Conservation (phyloP, 1,284 basidiomycete species). For the Flammula alnicola region DNA sequence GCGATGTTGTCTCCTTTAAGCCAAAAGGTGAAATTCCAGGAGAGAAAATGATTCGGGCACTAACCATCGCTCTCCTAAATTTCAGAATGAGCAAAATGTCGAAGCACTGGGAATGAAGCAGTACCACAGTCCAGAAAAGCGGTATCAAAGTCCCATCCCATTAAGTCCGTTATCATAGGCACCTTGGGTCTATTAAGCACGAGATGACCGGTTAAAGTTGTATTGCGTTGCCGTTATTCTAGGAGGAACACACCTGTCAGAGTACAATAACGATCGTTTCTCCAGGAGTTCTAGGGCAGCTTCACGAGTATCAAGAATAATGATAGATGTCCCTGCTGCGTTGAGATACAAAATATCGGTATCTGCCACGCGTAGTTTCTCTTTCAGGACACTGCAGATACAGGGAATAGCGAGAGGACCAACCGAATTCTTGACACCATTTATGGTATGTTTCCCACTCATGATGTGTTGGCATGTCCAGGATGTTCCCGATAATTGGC, state of each 20-base stretch:
- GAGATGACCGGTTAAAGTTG: neutral
- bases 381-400: neutral
- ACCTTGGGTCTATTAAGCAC: slow-evolving; percentile 21
- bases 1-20: slow-evolving; percentile 18
- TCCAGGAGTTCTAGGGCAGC: slow-evolving; percentile 44
- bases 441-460: slow-evolving; percentile 41
- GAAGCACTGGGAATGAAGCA: neutral
- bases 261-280: slow-evolving; percentile 34
- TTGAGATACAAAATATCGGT: slow-evolving; percentile 42
- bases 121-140: slow-evolving; percentile 32
- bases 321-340: slow-evolving; percentile 36
- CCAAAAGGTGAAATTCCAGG: neutral
- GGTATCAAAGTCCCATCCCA: slow-evolving; percentile 24
- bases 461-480: slow-evolving; percentile 34
- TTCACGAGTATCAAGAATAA: slow-evolving; percentile 42
- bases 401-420: neutral
- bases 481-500: slow-evolving; percentile 38
- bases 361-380: neutral
- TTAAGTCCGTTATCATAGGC: slow-evolving; percentile 34
- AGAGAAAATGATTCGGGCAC: neutral
- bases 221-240: no score
- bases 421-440: slow-evolving; percentile 36
- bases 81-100: neutral
- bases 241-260: slow-evolving; percentile 15
- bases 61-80: slow-evolving; percentile 3